Conservation (phyloP, 2,329 filamentous ascomycete genomes). For the Tolypocladium pustulatum region DNA sequence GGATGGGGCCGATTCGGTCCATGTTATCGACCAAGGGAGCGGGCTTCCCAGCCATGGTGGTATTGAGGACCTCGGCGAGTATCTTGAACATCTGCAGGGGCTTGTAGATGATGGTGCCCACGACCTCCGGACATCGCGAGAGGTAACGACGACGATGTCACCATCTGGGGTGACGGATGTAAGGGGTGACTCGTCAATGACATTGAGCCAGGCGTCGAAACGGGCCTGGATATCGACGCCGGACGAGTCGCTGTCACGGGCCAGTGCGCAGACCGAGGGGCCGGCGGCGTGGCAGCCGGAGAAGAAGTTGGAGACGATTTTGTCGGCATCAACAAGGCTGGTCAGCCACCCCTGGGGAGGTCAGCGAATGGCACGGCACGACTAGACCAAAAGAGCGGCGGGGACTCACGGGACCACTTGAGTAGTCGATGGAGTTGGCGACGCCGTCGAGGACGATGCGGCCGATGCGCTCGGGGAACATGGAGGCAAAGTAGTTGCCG, state of each 20-base stretch:
- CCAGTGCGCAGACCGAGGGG: conserved; percentile 17
- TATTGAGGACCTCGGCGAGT: conserved; percentile 8
- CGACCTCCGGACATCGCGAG: conserved; percentile 17
- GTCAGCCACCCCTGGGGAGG: conserved; percentile 19
- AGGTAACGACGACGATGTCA: conserved; percentile 16
- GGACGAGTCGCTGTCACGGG: conserved; percentile 12
- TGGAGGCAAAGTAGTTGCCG: conserved; percentile 23
- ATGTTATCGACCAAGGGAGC: neutral
- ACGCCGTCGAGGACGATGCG: conserved; percentile 31
- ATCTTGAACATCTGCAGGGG: conserved; percentile 10
- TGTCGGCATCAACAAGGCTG: conserved; percentile 26
- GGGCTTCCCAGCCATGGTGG: conserved; percentile 10
- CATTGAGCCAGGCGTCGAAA: conserved; percentile 17
- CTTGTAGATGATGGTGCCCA: conserved; percentile 19
- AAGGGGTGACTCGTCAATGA: conserved; percentile 17
- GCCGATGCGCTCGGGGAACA: conserved; percentile 25
- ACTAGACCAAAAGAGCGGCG: neutral
- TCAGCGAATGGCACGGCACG: neutral
- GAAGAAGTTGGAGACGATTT: conserved; percentile 22
- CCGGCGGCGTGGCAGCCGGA: conserved; percentile 22
- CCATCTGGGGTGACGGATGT: conserved; percentile 9
- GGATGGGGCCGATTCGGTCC: neutral
- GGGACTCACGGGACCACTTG: conserved; percentile 15
- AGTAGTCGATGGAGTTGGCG: conserved; percentile 25
- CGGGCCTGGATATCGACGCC: conserved; percentile 19